Evolutionary conservation across 306 rosid species (phyloP).

Genomic region (Quercus glauca): DNA sequence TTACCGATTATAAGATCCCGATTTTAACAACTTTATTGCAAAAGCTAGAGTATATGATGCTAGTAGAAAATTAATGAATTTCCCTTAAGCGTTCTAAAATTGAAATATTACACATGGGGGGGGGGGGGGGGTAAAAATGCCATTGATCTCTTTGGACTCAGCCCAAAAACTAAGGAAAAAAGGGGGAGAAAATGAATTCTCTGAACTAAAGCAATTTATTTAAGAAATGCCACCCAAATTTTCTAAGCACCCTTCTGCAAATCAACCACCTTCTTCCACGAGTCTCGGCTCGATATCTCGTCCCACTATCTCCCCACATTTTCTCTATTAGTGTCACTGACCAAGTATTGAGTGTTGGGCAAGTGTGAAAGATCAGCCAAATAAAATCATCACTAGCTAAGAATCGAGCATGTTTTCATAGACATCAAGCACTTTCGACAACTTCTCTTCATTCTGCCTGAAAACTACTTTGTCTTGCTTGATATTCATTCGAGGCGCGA

Average conservation of each 20-base stretch:
- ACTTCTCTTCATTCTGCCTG: slow-evolving; percentile 50
- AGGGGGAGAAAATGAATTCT: background rate
- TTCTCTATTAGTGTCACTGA: slow-evolving; percentile 27
- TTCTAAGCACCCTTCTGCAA: slow-evolving; percentile 34
- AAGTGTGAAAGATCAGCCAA: slow-evolving; percentile 84
- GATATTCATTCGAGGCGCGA: slow-evolving; percentile 77
- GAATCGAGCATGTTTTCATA: slow-evolving; percentile 64
- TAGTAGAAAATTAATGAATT: too few species aligned
- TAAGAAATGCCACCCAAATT: background rate
- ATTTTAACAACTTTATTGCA: too few species aligned
- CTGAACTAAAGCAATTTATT: background rate
- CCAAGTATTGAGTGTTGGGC: slow-evolving; percentile 66
- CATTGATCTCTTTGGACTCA: background rate
- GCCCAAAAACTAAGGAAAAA: background rate
- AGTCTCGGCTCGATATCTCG: slow-evolving; percentile 59
- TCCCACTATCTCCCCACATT: slow-evolving; percentile 78
- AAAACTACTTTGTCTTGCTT: slow-evolving; percentile 51
- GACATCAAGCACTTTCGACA: slow-evolving; percentile 61
- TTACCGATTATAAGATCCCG: too few species aligned
- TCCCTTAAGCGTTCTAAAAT: too few species aligned
- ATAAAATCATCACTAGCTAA: slow-evolving; percentile 65
- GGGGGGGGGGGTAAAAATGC: too few species aligned
- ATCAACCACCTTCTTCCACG: slow-evolving; percentile 61
- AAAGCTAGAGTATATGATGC: too few species aligned
- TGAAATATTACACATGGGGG: too few species aligned